These are phyloP conservation scores for Trichoderma sp. DNA, from an alignment of 2,329 filamentous ascomycete genomes.

Conservation along the genomic window DNA sequence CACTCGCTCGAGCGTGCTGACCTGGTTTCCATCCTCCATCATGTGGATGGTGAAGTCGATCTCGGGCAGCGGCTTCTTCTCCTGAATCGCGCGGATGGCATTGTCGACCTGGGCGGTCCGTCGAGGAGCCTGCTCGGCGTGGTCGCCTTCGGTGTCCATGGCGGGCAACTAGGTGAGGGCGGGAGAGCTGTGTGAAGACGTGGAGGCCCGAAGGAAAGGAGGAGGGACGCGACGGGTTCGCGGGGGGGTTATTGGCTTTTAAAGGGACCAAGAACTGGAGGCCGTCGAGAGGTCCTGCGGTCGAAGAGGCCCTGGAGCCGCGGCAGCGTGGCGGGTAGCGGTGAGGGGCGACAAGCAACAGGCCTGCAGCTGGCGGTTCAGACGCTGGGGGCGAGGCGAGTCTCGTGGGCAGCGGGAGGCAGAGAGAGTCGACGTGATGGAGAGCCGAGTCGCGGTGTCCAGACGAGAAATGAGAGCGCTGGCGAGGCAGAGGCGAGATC, in stretches of 20 bases:
- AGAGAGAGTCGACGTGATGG: not conserved
- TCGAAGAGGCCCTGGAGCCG: conserved; percentile 21
- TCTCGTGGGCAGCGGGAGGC: conserved; percentile 9
- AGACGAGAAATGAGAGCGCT: conserved; percentile 14
- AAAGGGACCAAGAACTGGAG: not conserved
- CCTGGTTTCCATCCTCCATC: conserved; percentile 95
- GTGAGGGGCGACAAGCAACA: conserved; percentile 25
- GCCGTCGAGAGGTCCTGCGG: conserved; percentile 8
- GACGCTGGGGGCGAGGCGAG: conserved; percentile 20
- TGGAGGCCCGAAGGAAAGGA: not conserved
- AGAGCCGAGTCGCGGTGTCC: conserved; percentile 2
- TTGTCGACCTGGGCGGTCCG: conserved; percentile 74
- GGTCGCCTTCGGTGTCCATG: conserved; percentile 55
- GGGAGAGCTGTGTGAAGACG: not conserved
- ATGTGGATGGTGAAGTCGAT: conserved; percentile 98
- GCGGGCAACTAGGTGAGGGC: conserved; percentile 34
- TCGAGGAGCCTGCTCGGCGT: conserved; percentile 41
- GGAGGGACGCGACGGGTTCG: not conserved
- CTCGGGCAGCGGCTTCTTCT: conserved; percentile 95
- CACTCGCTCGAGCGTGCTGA: conserved; percentile 92
- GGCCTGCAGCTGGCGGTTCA: conserved; percentile 25
- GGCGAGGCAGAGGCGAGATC: conserved; percentile 24
- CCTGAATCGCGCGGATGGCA: conserved; percentile 85
- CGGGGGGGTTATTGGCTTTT: not conserved
- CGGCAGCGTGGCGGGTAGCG: conserved; percentile 22